These are phyloP conservation scores for Leishmania guyanensis DNA, from an alignment of 208 protist genomes.

Conservation along the genomic window DNA sequence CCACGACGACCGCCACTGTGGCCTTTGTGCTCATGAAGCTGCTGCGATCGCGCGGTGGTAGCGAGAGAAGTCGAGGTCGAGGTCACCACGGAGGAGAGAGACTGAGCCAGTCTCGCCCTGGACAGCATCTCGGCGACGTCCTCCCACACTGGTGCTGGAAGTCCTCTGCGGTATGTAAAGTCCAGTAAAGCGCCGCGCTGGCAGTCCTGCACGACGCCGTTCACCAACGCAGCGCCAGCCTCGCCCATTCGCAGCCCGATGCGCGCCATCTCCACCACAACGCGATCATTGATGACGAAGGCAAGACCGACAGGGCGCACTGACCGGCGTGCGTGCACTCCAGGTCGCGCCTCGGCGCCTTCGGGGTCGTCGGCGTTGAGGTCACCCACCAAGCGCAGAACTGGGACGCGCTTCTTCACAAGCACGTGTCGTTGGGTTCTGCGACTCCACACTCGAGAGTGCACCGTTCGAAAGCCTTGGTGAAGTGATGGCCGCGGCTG, in stretches of 20 bases:
- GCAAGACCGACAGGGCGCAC: slow-evolving; percentile 39
- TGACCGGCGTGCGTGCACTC: slow-evolving; percentile 1
- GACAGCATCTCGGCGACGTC: slow-evolving; percentile 14
- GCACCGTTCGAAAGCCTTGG: slow-evolving; percentile 36
- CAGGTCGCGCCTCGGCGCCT: background rate
- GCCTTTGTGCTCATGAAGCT: background rate
- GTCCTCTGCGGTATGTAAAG: slow-evolving; percentile 28
- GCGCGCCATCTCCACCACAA: slow-evolving; percentile 44
- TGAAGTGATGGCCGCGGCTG: slow-evolving; percentile 46
- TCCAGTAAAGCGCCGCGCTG: slow-evolving; percentile 45
- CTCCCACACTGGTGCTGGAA: slow-evolving; percentile 33
- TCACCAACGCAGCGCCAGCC: slow-evolving; percentile 40
- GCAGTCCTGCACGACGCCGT: slow-evolving; percentile 56
- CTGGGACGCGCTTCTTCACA: slow-evolving; percentile 46
- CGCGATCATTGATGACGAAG: slow-evolving; percentile 30
- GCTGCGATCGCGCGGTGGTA: background rate
- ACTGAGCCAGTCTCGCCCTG: background rate
- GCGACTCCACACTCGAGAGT: slow-evolving; percentile 47
- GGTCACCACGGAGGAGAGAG: background rate
- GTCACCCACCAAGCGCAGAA: slow-evolving; percentile 36
- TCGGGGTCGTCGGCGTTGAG: slow-evolving; percentile 11
- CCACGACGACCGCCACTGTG: background rate
- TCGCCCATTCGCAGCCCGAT: slow-evolving; percentile 53
- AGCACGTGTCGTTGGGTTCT: slow-evolving; percentile 36
- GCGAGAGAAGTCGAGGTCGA: background rate